Evolutionary conservation across 2,329 filamentous ascomycete species (phyloP), one percentile per base, ranked within the genome.

Genomic region (Neoscytalidium dimidiatum): DNA sequence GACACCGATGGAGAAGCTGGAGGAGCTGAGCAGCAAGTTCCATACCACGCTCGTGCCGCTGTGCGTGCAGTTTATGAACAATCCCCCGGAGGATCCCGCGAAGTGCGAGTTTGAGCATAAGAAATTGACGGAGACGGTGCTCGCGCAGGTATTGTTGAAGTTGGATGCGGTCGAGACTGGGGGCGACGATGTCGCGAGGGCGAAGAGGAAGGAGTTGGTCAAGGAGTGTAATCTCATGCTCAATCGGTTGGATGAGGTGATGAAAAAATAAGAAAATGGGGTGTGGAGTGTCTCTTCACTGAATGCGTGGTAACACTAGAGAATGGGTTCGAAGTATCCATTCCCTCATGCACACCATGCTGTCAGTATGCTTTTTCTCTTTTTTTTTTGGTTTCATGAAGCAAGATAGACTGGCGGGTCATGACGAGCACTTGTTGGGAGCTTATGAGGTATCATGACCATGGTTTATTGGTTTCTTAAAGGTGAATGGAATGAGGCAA

Each of bases 81-180:
- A 83, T 8, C 89, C 92, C 11, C 91, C 92, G 0, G 74, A 77
- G 3, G 90, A 92, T 60, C 71, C 79, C 43, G 88, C 89, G 75
- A 92, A 90, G 81, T 82, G 86, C 57, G 84, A 85, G 14, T 91
- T 92, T 35, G 90, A 94, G 72, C 89, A 94, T 74, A 88, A 90
- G 74, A 89, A 86, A 73, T 76, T 95, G 19, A 88, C 87, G 3
- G 92, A 95, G 80, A 91, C 89, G 4, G 85, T 93, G 43, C 82
- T 95, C 82, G 87, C 89, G 67, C 90, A 93, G 70, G 86, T 93
- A 2, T 73, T 94, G 41, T 78, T 95, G 68, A 94, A 94, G 79
- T 77, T 92, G 43, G 92, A 95, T 74, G 88, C 85, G 23, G 86
- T 94, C 2, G 90, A 94, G 69, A 89, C 88, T 0, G 88, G 90